Evolutionary conservation across 192 early-diverging fungal genomes (phyloP), one percentile per base, ranked within the genome.

Genomic region (Dispira simplex): DNA sequence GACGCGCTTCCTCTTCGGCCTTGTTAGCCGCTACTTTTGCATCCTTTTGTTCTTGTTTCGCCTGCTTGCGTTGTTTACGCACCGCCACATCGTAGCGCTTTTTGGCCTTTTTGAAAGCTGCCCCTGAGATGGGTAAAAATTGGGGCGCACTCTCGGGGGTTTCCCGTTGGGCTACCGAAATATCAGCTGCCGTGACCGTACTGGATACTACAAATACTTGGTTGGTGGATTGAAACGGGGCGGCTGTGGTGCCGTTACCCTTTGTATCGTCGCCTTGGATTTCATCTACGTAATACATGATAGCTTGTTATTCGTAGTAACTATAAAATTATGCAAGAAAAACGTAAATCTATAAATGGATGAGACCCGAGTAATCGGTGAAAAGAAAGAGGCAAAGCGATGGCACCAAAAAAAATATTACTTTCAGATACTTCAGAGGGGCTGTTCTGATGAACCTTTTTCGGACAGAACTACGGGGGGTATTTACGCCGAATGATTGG

Each of bases 51-150:
- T 72, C 71, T 68, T 81, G 78, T 43, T 81, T 79, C 26, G 73
- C 81, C 48, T 79, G 69, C 81, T 96, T 95, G 77, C 85, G 81
- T 43, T 81, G 83, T 79, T 92, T 92, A 72, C 81, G 84, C 62
- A 74, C 63, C 20, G 79, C 69, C 49, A 80, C 74, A 54, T 78
- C 84, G 64, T 84, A 71, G 39, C 76, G 77, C 73, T 88, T 89
- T 67, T 86, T 82, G 9, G 87, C 87, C 73, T 98, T 99, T 80
- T 99, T 99, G 59, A 95, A 68, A 11, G 89, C 92, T 54, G 94
- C 81, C 44, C 82, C 85, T n/a, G 92, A 88, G 68, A 90, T 85
- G 52, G 84, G 79, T 49, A 75, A 77, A 71, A 78, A 96, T 20
- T 79, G 27, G 58, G 58, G 84, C 21, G 78, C 68, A 46, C 75